Base-by-base conservation (phyloP, 495 filamentous ascomycete species). In the Penicillium macrosclerotiorum region DNA sequence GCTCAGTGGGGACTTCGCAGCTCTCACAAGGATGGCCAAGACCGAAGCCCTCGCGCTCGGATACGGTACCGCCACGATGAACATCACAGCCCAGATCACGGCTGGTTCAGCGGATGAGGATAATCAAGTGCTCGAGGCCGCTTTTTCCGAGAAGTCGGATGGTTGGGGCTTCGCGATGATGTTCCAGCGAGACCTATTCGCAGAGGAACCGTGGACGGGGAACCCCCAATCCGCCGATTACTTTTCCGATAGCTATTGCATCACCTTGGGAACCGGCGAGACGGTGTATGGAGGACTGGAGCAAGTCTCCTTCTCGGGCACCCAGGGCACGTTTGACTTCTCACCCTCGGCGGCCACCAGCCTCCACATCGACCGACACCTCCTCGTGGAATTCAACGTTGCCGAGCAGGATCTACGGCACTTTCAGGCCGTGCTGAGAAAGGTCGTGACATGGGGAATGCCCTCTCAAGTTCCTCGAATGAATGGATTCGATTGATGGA, bases 381-480 rank as follows among this genome's bases (percentile, higher is more conserved):
- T 32, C 4, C 5, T 32, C 30, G 30, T 32, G 16, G 44, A 47
- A 38, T 47, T 47, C 31, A 25, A 47, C 33, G 44, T 38, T 17
- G 3, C 32, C 19, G 44, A 39, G 44, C 20, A 30, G 24, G n/a
- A 17, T 22, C 23, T 47, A 30, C 34, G 16, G 4, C 34, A 13
- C 9, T 47, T 47, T 47, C 44, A 47, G 24, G n/a, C 16, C 8
- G n/a, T 47, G 13, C 34, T 47, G n/a, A 30, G 3, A 22, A 7
- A 39, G 19, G 44, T 12, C 8, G 44, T 47, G 18, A 47, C 44
- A 29, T 47, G 34, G 44, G 44, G 44, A 27, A 34, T 47, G 0
- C 44, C 44, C 8, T 38, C 33, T 47, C 44, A 38, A 34, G 30
- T 39, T 26, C 44, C 44, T 39, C 44, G 30, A 33, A 22, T 47